phyloP scores from a whole-genome alignment of 768 basidiomycete genomes.

The Boletellus ananiceps region DNA sequence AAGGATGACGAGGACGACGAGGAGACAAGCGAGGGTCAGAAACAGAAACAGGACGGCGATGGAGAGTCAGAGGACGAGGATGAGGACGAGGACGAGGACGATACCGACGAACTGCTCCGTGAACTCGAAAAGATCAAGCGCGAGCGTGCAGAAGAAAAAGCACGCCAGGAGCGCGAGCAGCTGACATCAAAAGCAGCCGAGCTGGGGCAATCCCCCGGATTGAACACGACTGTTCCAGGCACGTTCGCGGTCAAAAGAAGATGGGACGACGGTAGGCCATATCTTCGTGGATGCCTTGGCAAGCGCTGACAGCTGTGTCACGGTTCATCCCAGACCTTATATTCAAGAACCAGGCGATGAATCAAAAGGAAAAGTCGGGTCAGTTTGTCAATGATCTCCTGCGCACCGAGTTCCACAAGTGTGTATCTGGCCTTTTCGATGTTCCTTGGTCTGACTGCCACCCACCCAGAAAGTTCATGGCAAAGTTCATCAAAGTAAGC shows the following conservation, averaged over 20 bases:
- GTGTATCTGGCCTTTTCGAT: conserved; percentile 28
- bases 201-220: conserved; percentile 69
- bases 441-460: conserved; percentile 8
- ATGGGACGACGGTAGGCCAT: conserved; percentile 85
- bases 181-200: conserved; percentile 57
- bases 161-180: conserved; percentile 72
- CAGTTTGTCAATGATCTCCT: conserved; percentile 95
- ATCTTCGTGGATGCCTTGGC: background rate
- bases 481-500: conserved; percentile 80
- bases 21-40: conserved; percentile 37
- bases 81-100: conserved; percentile 54
- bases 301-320: background rate
- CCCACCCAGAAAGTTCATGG: conserved; percentile 76
- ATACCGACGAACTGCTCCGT: conserved; percentile 88
- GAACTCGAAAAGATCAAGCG: conserved; percentile 99
- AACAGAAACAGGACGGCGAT: conserved; percentile 35
- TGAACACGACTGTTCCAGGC: conserved; percentile 71
- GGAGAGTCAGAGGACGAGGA: conserved; percentile 42
- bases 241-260: conserved; percentile 89
- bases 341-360: conserved; percentile 96
- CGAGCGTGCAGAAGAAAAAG: conserved; percentile 92
- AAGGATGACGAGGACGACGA: conserved; percentile 85
- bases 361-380: conserved; percentile 54
- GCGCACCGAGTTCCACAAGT: conserved; percentile 93
- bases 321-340: conserved; percentile 64